Percentiles rank a stretch among this genome's conserved stretches.
Evolutionary conservation across 352 stramenopile genomes (phyloP).

Genomic region (Phytopythium helicoides): DNA sequence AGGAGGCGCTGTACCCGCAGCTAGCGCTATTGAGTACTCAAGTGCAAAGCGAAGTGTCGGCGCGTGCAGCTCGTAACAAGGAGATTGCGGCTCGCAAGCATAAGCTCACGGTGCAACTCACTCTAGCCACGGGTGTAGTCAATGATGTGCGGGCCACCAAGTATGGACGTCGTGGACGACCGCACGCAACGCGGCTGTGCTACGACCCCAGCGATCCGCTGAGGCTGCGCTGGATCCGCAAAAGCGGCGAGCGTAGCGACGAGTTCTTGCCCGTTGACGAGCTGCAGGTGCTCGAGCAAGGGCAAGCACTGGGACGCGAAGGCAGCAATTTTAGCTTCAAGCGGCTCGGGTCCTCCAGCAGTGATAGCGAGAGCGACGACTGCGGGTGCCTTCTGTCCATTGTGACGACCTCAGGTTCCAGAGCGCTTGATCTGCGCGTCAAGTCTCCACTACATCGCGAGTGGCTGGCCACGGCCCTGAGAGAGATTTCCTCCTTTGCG

Average conservation of each 20-base stretch:
- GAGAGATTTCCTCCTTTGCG: conserved; percentile 66
- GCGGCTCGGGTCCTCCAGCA: conserved; percentile 6
- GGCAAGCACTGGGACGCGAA: conserved; percentile 13
- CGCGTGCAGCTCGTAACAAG: conserved; percentile 42
- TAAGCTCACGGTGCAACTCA: conserved; percentile 58
- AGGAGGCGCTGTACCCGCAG: conserved; percentile 77
- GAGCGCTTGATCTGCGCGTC: conserved; percentile 65
- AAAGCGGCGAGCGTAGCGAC: conserved; percentile 69
- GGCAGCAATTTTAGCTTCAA: conserved; percentile 5
- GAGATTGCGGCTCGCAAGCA: conserved; percentile 53
- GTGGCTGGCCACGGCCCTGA: conserved; percentile 70
- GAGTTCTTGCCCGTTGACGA: conserved; percentile 58
- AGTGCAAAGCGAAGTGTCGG: conserved; percentile 56
- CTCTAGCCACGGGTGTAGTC: conserved; percentile 50
- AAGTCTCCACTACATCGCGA: conserved; percentile 67
- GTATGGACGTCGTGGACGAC: conserved; percentile 65
- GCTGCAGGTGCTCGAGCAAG: conserved; percentile 37
- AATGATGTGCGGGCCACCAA: conserved; percentile 73
- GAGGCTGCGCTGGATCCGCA: conserved; percentile 70
- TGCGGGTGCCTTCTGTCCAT: conserved; percentile 51
- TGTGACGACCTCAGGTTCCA: conserved; percentile 22
- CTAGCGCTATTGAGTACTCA: conserved; percentile 66
- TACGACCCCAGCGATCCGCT: conserved; percentile 68
- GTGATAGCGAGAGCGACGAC: conserved; percentile 38
- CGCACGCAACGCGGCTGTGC: conserved; percentile 65